Percentiles rank a stretch among this genome's conserved stretches.
Evolutionary conservation across 2,329 filamentous ascomycete species (phyloP).

Genomic region (Phoma sp.): DNA sequence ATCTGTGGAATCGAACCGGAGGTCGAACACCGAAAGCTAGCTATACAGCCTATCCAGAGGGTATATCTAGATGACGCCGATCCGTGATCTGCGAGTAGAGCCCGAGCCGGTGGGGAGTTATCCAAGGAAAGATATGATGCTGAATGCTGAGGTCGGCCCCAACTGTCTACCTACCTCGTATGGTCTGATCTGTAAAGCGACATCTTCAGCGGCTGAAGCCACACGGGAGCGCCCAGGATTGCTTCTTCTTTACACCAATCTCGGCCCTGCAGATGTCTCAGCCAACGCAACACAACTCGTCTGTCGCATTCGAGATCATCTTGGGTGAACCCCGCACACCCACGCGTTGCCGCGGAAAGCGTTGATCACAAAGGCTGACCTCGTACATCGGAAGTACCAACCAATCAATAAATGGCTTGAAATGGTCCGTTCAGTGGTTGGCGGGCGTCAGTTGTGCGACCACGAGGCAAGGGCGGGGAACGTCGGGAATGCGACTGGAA

Average conservation of each 20-base stretch:
- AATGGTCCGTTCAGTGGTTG: constrained; percentile 1
- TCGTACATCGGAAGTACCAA: constrained; percentile 3
- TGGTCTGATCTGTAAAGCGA: background rate
- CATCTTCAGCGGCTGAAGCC: background rate
- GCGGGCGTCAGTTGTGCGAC: constrained; percentile 7
- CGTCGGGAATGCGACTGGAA: constrained; percentile 15
- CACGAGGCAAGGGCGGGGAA: constrained; percentile 19
- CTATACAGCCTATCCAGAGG: too few relatives aligned
- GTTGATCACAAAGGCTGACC: background rate
- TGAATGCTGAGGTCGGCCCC: background rate
- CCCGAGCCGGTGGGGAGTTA: too few relatives aligned
- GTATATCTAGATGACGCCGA: too few relatives aligned
- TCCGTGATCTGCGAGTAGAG: too few relatives aligned
- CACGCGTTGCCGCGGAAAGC: constrained; percentile 9
- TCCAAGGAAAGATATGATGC: too few relatives aligned
- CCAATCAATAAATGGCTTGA: constrained; percentile 3
- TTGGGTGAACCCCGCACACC: constrained; percentile 1
- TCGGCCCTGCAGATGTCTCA: constrained; percentile 11
- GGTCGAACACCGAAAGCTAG: too few relatives aligned
- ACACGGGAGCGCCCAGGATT: background rate
- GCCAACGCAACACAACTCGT: background rate
- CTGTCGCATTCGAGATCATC: background rate
- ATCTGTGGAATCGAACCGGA: too few relatives aligned
- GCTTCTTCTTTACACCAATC: background rate
- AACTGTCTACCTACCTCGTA: background rate